Conservation (phyloP, 805 yeast genomes). For the Brettanomyces bruxellensis region DNA sequence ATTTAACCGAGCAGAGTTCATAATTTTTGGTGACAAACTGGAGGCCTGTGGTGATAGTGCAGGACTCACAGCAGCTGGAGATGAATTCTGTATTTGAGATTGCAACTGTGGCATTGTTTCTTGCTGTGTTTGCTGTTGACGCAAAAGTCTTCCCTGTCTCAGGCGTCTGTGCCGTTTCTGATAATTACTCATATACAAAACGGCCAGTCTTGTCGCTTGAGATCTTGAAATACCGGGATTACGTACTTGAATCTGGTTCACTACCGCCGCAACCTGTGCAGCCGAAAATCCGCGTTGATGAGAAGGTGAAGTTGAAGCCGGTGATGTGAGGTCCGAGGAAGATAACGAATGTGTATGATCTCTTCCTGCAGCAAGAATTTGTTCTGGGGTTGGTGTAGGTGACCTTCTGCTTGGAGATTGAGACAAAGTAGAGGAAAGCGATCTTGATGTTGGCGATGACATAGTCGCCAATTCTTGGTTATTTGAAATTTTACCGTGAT, state of each 20-base stretch:
- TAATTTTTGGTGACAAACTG: too few species aligned
- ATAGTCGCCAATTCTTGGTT: background rate
- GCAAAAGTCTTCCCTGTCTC: constrained; percentile 14
- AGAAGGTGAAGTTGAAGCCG: background rate
- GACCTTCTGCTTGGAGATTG: background rate
- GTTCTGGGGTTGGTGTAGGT: constrained; percentile 17
- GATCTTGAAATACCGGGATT: constrained; percentile 55
- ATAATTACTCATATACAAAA: constrained; percentile 48
- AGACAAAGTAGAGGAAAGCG: background rate
- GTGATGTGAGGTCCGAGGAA: background rate
- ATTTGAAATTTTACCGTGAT: too few species aligned
- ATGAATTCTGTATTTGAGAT: too few species aligned
- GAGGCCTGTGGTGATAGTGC: constrained; percentile 18
- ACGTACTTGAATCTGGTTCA: constrained; percentile 55
- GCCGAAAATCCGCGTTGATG: constrained; percentile 33
- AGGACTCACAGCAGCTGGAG: constrained; percentile 20
- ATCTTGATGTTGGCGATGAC: background rate
- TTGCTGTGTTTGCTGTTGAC: background rate
- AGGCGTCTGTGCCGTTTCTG: constrained; percentile 28
- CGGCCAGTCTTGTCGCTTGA: constrained; percentile 59
- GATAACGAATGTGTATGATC: constrained; percentile 1
- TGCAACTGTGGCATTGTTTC: background rate
- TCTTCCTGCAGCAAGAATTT: constrained; percentile 7
- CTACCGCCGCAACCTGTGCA: constrained; percentile 57
- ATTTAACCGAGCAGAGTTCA: background rate